Evolutionary conservation across 177 flowering plant species (phyloP).

Genomic region (Vitis hybrid): DNA sequence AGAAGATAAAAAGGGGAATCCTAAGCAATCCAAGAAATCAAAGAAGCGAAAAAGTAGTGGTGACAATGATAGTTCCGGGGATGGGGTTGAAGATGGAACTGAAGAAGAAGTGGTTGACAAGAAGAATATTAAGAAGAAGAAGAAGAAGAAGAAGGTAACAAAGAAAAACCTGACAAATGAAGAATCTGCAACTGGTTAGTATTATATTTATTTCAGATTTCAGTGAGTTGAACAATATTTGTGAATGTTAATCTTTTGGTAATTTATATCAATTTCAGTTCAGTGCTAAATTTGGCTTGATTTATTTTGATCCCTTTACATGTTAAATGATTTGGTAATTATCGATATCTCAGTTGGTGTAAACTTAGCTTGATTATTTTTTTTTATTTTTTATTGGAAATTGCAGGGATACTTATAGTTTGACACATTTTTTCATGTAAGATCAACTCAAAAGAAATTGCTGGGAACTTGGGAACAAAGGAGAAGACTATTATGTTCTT

Average conservation of each 20-base stretch:
- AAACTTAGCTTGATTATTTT: too few species aligned
- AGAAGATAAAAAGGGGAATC: slow-evolving; percentile 13
- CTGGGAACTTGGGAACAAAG: too few species aligned
- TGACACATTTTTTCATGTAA: too few species aligned
- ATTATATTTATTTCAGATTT: neutral
- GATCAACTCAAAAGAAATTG: too few species aligned
- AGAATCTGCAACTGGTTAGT: slow-evolving; percentile 28
- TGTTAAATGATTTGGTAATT: too few species aligned
- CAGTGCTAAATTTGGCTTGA: neutral
- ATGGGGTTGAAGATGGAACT: slow-evolving; percentile 17
- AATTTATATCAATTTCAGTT: neutral
- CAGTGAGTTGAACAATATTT: too few species aligned
- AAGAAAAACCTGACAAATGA: slow-evolving; percentile 11
- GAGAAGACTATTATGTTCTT: too few species aligned
- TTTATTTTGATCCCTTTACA: neutral
- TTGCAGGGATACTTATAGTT: too few species aligned
- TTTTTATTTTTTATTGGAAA: too few species aligned
- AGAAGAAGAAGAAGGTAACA: slow-evolving; percentile 26
- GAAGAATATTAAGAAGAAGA: slow-evolving; percentile 23
- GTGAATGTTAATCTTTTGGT: neutral
- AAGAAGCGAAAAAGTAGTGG: slow-evolving; percentile 36
- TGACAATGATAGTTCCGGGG: slow-evolving; percentile 17
- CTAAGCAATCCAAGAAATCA: slow-evolving; percentile 12
- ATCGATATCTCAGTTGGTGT: too few species aligned
- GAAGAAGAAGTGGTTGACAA: slow-evolving; percentile 23